Conservation (phyloP, 2,329 filamentous ascomycete genomes). For the Pseudogymnoascus sp. region DNA sequence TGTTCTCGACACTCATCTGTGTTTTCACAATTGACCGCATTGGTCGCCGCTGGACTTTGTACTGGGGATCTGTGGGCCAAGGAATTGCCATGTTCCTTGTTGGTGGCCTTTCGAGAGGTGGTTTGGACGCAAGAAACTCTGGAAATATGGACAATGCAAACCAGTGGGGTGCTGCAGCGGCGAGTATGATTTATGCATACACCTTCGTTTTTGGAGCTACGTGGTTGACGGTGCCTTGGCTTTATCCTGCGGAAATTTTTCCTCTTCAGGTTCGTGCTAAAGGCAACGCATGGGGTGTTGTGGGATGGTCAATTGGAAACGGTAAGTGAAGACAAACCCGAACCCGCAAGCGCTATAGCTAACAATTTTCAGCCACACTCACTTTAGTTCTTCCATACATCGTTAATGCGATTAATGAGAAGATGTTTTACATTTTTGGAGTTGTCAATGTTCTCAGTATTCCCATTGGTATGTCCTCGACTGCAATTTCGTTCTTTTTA, state of each 20-base stretch:
- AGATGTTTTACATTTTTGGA: constrained; percentile 67
- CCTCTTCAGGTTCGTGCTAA: constrained; percentile 61
- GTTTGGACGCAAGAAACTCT: constrained; percentile 38
- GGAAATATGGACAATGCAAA: constrained; percentile 38
- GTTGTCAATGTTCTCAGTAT: constrained; percentile 57
- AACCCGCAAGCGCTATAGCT: background rate
- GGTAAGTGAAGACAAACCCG: constrained; percentile 28
- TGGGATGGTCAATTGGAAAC: constrained; percentile 69
- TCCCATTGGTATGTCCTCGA: constrained; percentile 36
- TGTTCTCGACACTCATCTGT: constrained; percentile 58
- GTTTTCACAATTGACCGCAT: constrained; percentile 64
- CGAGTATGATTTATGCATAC: constrained; percentile 62
- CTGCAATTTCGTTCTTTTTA: background rate
- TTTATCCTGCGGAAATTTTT: constrained; percentile 67
- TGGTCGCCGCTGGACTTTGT: constrained; percentile 59
- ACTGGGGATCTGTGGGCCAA: constrained; percentile 57
- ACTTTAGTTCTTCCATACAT: background rate
- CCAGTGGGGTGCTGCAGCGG: constrained; percentile 52
- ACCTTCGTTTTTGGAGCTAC: constrained; percentile 49
- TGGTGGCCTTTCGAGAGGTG: constrained; percentile 45
- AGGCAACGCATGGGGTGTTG: constrained; percentile 67
- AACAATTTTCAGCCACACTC: background rate
- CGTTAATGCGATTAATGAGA: constrained; percentile 53
- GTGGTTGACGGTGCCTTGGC: constrained; percentile 48
- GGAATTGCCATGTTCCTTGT: constrained; percentile 60